Evolutionary conservation across 2,329 filamentous ascomycete genomes (phyloP), one percentile per base, ranked within the genome.

Genomic region (Xylariaceae sp.): DNA sequence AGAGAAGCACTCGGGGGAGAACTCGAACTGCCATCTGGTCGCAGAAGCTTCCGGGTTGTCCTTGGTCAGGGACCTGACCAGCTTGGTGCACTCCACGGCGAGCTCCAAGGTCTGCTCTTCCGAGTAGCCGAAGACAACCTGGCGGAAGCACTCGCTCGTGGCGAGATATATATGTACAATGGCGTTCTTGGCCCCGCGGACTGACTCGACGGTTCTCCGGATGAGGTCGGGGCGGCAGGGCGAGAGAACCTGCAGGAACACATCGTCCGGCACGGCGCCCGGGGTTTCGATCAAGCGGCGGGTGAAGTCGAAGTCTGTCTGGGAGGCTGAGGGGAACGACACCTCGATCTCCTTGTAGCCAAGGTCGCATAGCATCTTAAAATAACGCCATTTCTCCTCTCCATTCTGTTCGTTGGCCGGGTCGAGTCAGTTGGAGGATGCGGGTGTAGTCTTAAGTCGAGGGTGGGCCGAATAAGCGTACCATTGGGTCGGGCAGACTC

Each of bases 301-400:
- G 25, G 88, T 94, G 56, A 96, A 96, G 67, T 94, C 86, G 67
- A 89, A 96, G 65, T 96, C 92, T 53, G 84, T 94, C 57, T 94
- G 83, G 24, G 88, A 94, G 11, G 90, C 88, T 0, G 88, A 94
- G 31, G 90, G 90, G 64, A 94, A 96, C 4, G 89, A 92, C 14
- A 95, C 83, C 58, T 96, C 90, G 46, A 96, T 95, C 64, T 96
- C 90, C 65, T 95, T 96, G 72, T 93, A 96, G 49, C 92, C 90
- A 31, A 95, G 72, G 41, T 90, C 79, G 52, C 82, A 77, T 34
- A 96, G 77, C 87, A 94, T 93, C 63, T 89, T 80, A 70, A 96
- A 96, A 71, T 89, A 96, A 41, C 72, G 70, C 77, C 83, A 92
- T 66, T 96, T 96, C 69, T 95, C 88, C 31, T 94, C 86, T 47